These are phyloP conservation scores for Alternaria novae-zelandiae DNA, from an alignment of 2,329 filamentous ascomycete genomes.

Conservation along the genomic window DNA sequence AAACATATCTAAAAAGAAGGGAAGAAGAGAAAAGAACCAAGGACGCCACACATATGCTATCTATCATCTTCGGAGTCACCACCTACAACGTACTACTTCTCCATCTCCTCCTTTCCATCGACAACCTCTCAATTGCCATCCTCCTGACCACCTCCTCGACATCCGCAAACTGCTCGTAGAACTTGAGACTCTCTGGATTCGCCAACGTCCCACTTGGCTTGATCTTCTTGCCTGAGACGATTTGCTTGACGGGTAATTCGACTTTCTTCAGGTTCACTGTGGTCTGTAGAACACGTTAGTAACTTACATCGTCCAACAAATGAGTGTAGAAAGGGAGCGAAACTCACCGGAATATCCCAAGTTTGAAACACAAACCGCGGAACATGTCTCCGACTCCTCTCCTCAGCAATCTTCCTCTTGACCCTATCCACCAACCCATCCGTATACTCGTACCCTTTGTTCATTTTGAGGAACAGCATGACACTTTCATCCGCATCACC, in stretches of 20 bases:
- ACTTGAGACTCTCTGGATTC: constrained; percentile 77
- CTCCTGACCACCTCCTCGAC: constrained; percentile 64
- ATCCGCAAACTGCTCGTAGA: constrained; percentile 79
- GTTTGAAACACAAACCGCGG: constrained; percentile 81
- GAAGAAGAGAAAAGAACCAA: neutral
- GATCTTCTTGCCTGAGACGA: constrained; percentile 75
- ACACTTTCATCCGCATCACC: constrained; percentile 64
- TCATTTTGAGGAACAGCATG: constrained; percentile 66
- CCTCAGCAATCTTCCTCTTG: constrained; percentile 68
- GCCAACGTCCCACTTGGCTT: constrained; percentile 78
- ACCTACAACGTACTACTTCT: constrained; percentile 9
- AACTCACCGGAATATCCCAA: constrained; percentile 76
- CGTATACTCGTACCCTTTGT: constrained; percentile 55
- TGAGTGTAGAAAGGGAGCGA: no score
- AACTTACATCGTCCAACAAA: no score
- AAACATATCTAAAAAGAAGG: neutral
- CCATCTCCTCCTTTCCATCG: constrained; percentile 17
- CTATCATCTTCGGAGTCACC: neutral
- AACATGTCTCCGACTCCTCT: constrained; percentile 75
- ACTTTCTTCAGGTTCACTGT: constrained; percentile 88
- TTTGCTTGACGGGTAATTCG: constrained; percentile 82
- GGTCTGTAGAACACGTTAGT: constrained; percentile 58
- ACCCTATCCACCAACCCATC: constrained; percentile 62
- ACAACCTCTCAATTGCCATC: constrained; percentile 14
- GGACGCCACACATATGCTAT: neutral